phyloP scores from a whole-genome alignment of 164 flowering plant species.

The Amborella trichopoda region DNA sequence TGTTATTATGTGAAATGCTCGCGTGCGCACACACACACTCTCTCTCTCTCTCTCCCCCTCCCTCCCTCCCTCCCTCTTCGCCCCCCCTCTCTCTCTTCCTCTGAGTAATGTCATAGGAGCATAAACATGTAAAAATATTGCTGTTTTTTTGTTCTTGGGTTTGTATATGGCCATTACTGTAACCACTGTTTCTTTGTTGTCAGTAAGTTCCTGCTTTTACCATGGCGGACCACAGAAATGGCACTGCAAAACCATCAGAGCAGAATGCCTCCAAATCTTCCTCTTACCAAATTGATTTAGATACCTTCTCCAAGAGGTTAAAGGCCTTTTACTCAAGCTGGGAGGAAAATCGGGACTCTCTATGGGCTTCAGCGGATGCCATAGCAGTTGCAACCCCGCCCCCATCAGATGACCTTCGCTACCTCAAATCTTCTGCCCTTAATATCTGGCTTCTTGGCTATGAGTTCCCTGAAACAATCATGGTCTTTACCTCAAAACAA shows the following conservation, averaged over 20 bases:
- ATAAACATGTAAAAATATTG: no score
- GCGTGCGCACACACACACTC: no score
- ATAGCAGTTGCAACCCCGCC: conserved; percentile 69
- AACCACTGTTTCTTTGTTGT: no score
- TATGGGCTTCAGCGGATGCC: conserved; percentile 47
- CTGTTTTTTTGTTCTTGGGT: no score
- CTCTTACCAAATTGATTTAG: conserved; percentile 28
- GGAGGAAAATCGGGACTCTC: conserved; percentile 26
- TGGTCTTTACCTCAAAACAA: conserved; percentile 52
- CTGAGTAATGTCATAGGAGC: no score
- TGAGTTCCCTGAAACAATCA: conserved; percentile 82
- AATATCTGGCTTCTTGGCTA: conserved; percentile 71
- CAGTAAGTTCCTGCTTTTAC: no score
- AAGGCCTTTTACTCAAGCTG: conserved; percentile 48
- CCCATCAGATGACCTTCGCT: conserved; percentile 56
- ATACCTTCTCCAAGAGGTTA: conserved; percentile 35
- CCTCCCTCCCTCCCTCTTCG: no score
- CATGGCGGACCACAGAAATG: conserved; percentile 30
- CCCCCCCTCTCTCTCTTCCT: no score
- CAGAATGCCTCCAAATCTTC: conserved; percentile 1
- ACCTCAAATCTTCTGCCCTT: conserved; percentile 65
- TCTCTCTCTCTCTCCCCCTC: no score
- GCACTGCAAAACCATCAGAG: conserved; percentile 13
- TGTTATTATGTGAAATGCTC: no score
- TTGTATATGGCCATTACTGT: no score